Evolutionary conservation across 2,329 filamentous ascomycete genomes (phyloP), one percentile per base, ranked within the genome.

Genomic region (Paecilomyces formosus): DNA sequence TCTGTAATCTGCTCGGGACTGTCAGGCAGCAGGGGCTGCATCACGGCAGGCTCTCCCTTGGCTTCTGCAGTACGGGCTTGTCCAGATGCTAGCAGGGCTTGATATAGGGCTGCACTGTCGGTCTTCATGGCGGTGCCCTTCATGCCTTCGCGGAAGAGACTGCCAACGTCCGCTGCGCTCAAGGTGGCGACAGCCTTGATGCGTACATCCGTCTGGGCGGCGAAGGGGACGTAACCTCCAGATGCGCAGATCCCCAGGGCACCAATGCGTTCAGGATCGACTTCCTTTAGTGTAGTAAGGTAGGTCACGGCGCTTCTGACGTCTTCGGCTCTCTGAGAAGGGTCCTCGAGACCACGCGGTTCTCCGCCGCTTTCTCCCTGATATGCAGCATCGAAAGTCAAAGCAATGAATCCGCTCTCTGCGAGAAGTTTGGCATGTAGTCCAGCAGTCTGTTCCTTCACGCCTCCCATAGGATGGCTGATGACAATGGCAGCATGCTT

Each of bases 391-490:
- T 78, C 75, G 57, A 66, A 77, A 9, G 69, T 61, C 9, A 77
- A 63, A 2, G 63, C 53, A 22, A 65, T 56, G 60, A 76, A 76
- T 9, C 75, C 74, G 1, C 57, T 53, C 18, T 67, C 56, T 12
- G 70, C 57, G 2, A 76, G 63, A 0, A 57, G 13, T 3, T 63
- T 60, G 11, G 74, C 72, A 54, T 77, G 71, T 18, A 66, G 45
- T 5, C 61, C 65, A 5, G 73, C 28, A 2, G 73, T 68, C 59
- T 77, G 74, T 60, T 77, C 74, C 57, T 78, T 77, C 39, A 76
- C 64, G 1, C 64, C 62, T 3, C 60, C 63, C 39, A 58, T 57
- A 0, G 73, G 74, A 58, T 76, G 72, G 51, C 63, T 58, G 55
- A 74, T 60, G 15, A 74, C 65, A 13, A 75, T 55, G 11, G 63